Conservation (phyloP, 805 yeast species). For the Naumovozyma dairenensis region DNA sequence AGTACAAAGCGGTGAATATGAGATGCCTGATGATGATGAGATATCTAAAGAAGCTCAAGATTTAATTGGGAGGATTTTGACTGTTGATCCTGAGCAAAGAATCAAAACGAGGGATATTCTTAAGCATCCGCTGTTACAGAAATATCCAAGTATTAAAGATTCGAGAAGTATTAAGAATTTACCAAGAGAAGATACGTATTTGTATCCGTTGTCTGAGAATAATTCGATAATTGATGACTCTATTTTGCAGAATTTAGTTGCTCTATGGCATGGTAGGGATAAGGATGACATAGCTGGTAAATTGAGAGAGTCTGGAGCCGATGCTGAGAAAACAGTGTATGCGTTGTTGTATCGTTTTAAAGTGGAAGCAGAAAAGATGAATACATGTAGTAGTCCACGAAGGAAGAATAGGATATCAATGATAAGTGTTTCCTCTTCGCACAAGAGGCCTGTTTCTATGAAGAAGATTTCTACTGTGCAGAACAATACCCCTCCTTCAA, state of each 20-base stretch:
- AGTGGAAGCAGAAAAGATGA: constrained; percentile 37
- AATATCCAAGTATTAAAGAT: constrained; percentile 42
- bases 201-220: constrained; percentile 30
- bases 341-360: constrained; percentile 65
- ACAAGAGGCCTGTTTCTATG: constrained; percentile 40
- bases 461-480: constrained; percentile 27
- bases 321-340: constrained; percentile 74
- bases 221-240: constrained; percentile 52
- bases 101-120: constrained; percentile 70
- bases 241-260: constrained; percentile 64
- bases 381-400: constrained; percentile 25
- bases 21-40: constrained; percentile 68
- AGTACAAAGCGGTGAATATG: constrained; percentile 82
- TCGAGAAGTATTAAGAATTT: constrained; percentile 29
- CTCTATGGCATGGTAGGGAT: constrained; percentile 72
- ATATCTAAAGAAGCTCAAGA: constrained; percentile 81
- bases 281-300: constrained; percentile 42
- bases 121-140: constrained; percentile 69
- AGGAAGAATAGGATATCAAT: constrained; percentile 33
- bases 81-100: constrained; percentile 71
- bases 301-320: constrained; percentile 46
- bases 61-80: constrained; percentile 68
- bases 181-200: constrained; percentile 32
- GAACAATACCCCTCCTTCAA: constrained; percentile 1
- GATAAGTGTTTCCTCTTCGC: constrained; percentile 40